A percentile compares a stretch with the other conserved stretches of the same genome.
Evolutionary conservation across 495 filamentous ascomycete species (phyloP).

Genomic region (Cercophora newfieldiana): DNA sequence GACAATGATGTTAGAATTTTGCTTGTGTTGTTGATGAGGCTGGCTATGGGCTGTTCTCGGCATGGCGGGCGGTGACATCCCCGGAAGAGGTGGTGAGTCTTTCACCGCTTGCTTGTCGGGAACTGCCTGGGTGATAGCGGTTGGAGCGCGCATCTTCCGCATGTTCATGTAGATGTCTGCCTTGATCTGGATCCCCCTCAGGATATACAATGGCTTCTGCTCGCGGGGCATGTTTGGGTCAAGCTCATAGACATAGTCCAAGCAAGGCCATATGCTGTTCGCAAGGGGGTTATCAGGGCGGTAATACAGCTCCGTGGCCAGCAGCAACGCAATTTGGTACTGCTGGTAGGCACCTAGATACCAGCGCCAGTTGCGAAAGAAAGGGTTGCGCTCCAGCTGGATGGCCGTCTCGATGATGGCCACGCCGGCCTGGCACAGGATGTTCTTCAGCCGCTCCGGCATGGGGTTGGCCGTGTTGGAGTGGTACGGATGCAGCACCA

Average conservation of each 20-base stretch:
- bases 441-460: constrained; percentile 43
- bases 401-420: constrained; percentile 61
- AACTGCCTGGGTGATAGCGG: constrained; percentile 34
- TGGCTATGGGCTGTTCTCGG: background rate
- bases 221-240: constrained; percentile 47
- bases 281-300: constrained; percentile 56
- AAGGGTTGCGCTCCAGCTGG: constrained; percentile 55
- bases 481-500: constrained; percentile 66
- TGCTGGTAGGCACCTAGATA: constrained; percentile 57
- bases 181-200: constrained; percentile 43
- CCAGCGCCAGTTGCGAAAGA: constrained; percentile 56
- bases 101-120: constrained; percentile 42
- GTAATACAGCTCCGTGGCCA: constrained; percentile 56
- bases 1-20: background rate
- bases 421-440: constrained; percentile 54
- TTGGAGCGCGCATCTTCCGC: constrained; percentile 50
- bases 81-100: constrained; percentile 30
- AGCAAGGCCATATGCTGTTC: constrained; percentile 64
- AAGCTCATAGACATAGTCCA: constrained; percentile 71
- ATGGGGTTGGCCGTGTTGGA: constrained; percentile 54
- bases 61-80: background rate
- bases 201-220: constrained; percentile 40
- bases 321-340: constrained; percentile 54
- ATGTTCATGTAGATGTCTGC: constrained; percentile 43
- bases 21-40: background rate